Evolutionary conservation across 2,329 filamentous ascomycete species (phyloP).

Genomic region (Neofusicoccum sp.): DNA sequence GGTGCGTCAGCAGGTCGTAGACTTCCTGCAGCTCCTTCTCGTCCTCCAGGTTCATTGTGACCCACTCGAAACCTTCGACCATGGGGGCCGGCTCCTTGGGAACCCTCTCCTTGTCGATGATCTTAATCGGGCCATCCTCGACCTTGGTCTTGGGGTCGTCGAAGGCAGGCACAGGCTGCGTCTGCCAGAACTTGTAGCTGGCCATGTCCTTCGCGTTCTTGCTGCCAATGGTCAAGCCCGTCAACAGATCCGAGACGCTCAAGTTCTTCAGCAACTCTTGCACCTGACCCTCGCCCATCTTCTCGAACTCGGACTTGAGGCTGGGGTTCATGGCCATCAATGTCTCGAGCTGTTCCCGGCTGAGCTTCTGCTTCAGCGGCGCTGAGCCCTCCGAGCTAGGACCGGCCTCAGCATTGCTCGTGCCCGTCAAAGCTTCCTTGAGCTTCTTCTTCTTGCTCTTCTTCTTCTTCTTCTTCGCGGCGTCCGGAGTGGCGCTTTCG

Average conservation of each 20-base stretch:
- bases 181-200: constrained; percentile 98
- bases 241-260: constrained; percentile 70
- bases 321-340: constrained; percentile 39
- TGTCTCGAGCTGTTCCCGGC: constrained; percentile 37
- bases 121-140: constrained; percentile 76
- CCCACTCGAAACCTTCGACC: constrained; percentile 84
- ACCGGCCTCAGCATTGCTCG: constrained; percentile 27
- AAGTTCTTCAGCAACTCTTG: constrained; percentile 59
- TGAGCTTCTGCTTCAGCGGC: constrained; percentile 26
- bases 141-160: constrained; percentile 52
- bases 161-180: constrained; percentile 90
- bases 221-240: constrained; percentile 69
- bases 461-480: constrained; percentile 59
- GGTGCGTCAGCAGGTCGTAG: constrained; percentile 84
- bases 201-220: constrained; percentile 97
- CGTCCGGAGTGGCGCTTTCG: constrained; percentile 13
- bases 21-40: constrained; percentile 80
- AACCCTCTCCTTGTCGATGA: constrained; percentile 75
- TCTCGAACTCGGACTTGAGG: constrained; percentile 36
- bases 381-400: constrained; percentile 1
- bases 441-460: constrained; percentile 65
- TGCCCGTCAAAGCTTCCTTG: constrained; percentile 43
- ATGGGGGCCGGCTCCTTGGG: constrained; percentile 73
- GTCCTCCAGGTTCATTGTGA: constrained; percentile 79
- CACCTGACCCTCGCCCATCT: constrained; percentile 28